These are phyloP conservation scores for Alternaria viburni DNA, from an alignment of 2,329 filamentous ascomycete species.

Conservation along the genomic window DNA sequence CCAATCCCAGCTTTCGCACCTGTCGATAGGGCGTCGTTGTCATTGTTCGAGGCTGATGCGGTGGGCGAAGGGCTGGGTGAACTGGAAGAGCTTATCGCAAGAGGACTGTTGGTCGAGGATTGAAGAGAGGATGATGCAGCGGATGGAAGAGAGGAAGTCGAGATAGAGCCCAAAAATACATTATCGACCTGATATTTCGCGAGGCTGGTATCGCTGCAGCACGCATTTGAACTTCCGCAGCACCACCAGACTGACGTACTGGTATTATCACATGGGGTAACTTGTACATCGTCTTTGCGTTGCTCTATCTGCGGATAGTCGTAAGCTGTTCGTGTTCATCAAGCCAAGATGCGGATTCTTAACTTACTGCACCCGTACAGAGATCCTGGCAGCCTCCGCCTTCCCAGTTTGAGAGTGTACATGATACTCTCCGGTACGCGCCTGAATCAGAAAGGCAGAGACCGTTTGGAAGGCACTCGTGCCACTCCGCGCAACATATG, in stretches of 20 bases:
- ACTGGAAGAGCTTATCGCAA: background rate
- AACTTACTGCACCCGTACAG: background rate
- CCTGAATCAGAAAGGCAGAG: background rate
- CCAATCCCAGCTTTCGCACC: background rate
- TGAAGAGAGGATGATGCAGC: background rate
- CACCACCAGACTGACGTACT: background rate
- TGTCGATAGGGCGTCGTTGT: background rate
- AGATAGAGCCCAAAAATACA: background rate
- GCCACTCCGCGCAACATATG: background rate
- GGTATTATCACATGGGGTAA: background rate
- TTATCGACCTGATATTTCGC: background rate
- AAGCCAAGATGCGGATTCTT: too few relatives aligned
- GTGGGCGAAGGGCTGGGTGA: background rate
- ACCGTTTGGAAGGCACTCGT: background rate
- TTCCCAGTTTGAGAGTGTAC: background rate
- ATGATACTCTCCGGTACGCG: background rate
- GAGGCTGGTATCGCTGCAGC: background rate
- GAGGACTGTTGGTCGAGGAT: background rate
- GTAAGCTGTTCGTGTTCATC: background rate
- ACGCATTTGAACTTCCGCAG: background rate
- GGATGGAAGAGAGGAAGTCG: background rate
- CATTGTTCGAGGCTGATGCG: background rate
- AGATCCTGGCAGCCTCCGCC: background rate
- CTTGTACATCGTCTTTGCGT: background rate
- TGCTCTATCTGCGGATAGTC: background rate